A percentile compares a stretch with the other conserved stretches of the same genome.
These are phyloP conservation scores for Colletotrichum limetticola DNA, from an alignment of 2,329 filamentous ascomycete genomes.

Conservation along the genomic window DNA sequence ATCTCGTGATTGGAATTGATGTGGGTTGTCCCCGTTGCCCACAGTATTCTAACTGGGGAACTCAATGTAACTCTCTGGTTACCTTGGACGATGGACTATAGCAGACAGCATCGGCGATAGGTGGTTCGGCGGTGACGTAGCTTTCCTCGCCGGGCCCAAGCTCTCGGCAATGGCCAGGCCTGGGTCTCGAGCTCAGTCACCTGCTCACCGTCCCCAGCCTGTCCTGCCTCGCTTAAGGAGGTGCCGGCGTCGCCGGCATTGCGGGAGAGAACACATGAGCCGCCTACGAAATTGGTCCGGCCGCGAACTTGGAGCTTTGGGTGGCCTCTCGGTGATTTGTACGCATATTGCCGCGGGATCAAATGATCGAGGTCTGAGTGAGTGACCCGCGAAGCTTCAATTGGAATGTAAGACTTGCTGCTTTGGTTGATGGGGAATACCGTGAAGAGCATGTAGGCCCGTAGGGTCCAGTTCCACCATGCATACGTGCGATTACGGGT, in stretches of 20 bases:
- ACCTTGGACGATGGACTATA: background rate
- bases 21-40: background rate
- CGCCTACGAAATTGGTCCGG: slow-evolving; percentile 5
- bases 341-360: background rate
- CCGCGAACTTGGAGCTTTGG: background rate
- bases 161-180: slow-evolving; percentile 4
- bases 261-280: slow-evolving; percentile 5
- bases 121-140: background rate
- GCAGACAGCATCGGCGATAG: background rate
- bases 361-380: background rate
- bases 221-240: slow-evolving; percentile 5
- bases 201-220: background rate
- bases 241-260: slow-evolving; percentile 20
- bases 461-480: too few species aligned
- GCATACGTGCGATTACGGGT: too few species aligned
- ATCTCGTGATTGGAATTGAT: background rate
- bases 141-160: background rate
- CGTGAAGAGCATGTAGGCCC: too few species aligned
- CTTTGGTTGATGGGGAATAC: too few species aligned
- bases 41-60: background rate
- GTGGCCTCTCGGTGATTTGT: background rate
- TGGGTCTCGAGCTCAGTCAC: slow-evolving; percentile 10
- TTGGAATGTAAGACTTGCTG: too few species aligned
- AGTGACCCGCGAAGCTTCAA: too few species aligned
- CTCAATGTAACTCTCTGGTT: background rate